phyloP scores from a whole-genome alignment of 192 early-diverging fungal species.

The Coemansia sp. region DNA sequence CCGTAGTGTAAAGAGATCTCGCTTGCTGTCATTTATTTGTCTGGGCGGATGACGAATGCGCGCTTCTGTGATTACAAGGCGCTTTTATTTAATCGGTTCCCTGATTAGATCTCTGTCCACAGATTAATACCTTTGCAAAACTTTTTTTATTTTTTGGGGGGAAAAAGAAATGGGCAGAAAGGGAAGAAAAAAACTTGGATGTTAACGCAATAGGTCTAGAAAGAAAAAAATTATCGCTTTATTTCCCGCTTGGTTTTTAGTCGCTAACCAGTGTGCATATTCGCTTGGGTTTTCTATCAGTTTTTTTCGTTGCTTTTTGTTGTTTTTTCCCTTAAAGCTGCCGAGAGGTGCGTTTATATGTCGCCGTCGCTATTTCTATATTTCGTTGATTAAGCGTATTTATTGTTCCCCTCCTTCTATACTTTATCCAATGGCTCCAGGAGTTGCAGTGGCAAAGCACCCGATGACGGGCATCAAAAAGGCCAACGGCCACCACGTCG shows the following conservation, averaged over 20 bases:
- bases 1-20: too few relatives aligned
- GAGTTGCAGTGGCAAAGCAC: constrained; percentile 16
- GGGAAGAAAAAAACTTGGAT: too few relatives aligned
- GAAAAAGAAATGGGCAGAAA: too few relatives aligned
- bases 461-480: neutral
- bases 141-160: too few relatives aligned
- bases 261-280: neutral
- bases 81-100: constrained; percentile 1
- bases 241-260: neutral
- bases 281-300: neutral
- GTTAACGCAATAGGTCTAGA: too few relatives aligned
- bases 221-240: too few relatives aligned
- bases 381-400: neutral
- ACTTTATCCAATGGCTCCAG: constrained; percentile 27
- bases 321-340: too few relatives aligned
- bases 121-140: too few relatives aligned
- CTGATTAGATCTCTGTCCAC: constrained; percentile 6
- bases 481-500: constrained; percentile 23
- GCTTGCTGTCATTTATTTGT: too few relatives aligned
- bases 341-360: neutral
- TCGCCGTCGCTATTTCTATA: too few relatives aligned
- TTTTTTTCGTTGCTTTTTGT: neutral
- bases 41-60: too few relatives aligned
- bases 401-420: neutral
- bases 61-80: too few relatives aligned